Conservation (phyloP, 176 grass and related monocot species). For the Secale cereale region DNA sequence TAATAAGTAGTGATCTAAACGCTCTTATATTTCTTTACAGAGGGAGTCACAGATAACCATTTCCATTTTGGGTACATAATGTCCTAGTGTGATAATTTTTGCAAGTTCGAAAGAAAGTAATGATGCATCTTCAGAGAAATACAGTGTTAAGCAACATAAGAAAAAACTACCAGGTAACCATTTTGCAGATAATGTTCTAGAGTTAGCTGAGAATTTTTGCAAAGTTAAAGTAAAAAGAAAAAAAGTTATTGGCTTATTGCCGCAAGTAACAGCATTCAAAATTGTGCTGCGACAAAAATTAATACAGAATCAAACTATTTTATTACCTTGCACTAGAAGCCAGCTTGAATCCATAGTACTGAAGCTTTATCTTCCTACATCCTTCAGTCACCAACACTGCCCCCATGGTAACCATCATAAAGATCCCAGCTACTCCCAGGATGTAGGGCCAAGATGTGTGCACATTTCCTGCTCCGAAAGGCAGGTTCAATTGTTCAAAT, state of each 20-base stretch:
- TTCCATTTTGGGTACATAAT: not conserved
- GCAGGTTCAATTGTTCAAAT: constrained; percentile 5
- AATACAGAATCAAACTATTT: constrained; percentile 15
- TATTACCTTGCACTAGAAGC: constrained; percentile 77
- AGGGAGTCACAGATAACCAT: not conserved
- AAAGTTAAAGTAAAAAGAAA: not conserved
- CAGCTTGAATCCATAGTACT: constrained; percentile 94
- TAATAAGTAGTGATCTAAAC: no score
- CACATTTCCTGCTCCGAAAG: constrained; percentile 58
- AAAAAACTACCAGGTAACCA: not conserved
- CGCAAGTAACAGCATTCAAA: not conserved
- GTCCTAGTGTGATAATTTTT: constrained; percentile 7
- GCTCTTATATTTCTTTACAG: no score
- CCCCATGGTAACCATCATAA: constrained; percentile 85
- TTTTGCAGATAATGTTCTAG: not conserved
- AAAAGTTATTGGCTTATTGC: not conserved
- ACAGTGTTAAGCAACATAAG: not conserved
- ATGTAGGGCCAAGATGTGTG: constrained; percentile 69
- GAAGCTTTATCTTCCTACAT: constrained; percentile 96
- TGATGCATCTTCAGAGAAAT: not conserved
- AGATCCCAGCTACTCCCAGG: constrained; percentile 67
- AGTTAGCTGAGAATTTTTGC: not conserved
- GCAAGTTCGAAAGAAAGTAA: not conserved
- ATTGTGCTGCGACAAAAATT: not conserved
- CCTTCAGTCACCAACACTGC: constrained; percentile 93